Conservation (phyloP, 2,329 filamentous ascomycete species). For the Xylariales sp. region DNA sequence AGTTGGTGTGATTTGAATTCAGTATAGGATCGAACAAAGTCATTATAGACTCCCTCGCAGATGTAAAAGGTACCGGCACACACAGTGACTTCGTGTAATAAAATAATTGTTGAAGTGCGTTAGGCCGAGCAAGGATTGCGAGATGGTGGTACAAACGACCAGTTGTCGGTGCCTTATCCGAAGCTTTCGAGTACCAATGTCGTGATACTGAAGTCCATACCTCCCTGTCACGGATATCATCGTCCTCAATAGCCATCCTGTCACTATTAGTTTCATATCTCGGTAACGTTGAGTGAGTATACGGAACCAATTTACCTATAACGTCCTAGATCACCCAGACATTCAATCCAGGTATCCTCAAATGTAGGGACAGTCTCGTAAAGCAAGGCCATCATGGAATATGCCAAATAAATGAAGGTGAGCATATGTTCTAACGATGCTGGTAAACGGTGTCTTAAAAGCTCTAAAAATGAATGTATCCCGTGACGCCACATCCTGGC, state of each 20-base stretch:
- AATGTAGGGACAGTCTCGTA: constrained; percentile 83
- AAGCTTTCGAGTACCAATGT: constrained; percentile 81
- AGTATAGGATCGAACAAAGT: constrained; percentile 62
- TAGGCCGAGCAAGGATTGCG: constrained; percentile 70
- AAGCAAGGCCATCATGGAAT: constrained; percentile 82
- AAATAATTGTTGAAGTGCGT: constrained; percentile 66
- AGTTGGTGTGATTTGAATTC: constrained; percentile 17
- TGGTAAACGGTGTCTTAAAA: constrained; percentile 70
- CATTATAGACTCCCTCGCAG: constrained; percentile 64
- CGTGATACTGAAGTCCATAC: constrained; percentile 76
- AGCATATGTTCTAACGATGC: constrained; percentile 83
- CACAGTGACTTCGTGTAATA: constrained; percentile 69
- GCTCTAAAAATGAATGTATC: constrained; percentile 79
- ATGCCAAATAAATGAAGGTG: constrained; percentile 85
- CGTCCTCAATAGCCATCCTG: constrained; percentile 64
- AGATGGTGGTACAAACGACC: constrained; percentile 81
- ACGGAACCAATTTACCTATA: too few species aligned
- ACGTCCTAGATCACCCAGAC: constrained; percentile 76
- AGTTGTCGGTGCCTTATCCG: constrained; percentile 68
- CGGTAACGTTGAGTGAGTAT: too few species aligned
- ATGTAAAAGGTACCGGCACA: constrained; percentile 61
- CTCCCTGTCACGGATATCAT: constrained; percentile 69
- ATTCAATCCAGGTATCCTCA: constrained; percentile 90
- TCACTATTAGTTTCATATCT: too few species aligned
- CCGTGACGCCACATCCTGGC: constrained; percentile 92